A percentile compares a stretch with the other conserved stretches of the same genome.
These are phyloP conservation scores for Ephemerocybe angulata DNA, from an alignment of 768 basidiomycete species.

Conservation along the genomic window DNA sequence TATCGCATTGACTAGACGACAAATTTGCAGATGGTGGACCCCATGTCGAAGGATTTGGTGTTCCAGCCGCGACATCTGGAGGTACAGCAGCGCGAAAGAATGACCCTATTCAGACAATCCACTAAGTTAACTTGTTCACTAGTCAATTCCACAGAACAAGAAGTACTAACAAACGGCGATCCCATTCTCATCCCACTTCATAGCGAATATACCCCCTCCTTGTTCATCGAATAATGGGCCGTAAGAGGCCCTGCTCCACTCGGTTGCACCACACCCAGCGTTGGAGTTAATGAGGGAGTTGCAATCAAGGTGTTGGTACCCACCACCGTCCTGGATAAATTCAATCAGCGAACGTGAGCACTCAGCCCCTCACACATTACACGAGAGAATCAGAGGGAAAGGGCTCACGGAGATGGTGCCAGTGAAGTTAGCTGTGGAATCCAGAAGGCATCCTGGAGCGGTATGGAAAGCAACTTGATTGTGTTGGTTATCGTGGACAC, in stretches of 20 bases:
- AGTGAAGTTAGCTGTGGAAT: constrained; percentile 52
- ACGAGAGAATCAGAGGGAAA: no score
- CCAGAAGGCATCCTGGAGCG: constrained; percentile 57
- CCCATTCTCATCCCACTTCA: constrained; percentile 81
- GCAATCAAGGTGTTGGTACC: constrained; percentile 51
- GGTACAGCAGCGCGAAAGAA: constrained; percentile 80
- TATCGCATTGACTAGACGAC: constrained; percentile 51
- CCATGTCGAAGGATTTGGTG: constrained; percentile 67
- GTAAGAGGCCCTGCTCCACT: constrained; percentile 80
- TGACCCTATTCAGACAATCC: constrained; percentile 53
- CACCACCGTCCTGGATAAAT: constrained; percentile 26
- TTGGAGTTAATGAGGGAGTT: constrained; percentile 51
- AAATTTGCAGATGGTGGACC: constrained; percentile 63
- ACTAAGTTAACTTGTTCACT: no score
- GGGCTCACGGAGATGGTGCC: constrained; percentile 55
- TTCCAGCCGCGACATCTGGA: constrained; percentile 55
- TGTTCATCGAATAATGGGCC: constrained; percentile 77
- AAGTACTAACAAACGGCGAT: constrained; percentile 69
- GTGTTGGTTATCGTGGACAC: constrained; percentile 80
- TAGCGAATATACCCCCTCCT: constrained; percentile 82
- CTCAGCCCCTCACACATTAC: no score
- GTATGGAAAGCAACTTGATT: constrained; percentile 86
- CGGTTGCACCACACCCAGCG: constrained; percentile 73
- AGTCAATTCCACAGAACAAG: no score
- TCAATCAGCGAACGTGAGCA: constrained; percentile 28